Evolutionary conservation across 2,329 filamentous ascomycete species (phyloP).

Genomic region (Plectosphaerella cucumerina): DNA sequence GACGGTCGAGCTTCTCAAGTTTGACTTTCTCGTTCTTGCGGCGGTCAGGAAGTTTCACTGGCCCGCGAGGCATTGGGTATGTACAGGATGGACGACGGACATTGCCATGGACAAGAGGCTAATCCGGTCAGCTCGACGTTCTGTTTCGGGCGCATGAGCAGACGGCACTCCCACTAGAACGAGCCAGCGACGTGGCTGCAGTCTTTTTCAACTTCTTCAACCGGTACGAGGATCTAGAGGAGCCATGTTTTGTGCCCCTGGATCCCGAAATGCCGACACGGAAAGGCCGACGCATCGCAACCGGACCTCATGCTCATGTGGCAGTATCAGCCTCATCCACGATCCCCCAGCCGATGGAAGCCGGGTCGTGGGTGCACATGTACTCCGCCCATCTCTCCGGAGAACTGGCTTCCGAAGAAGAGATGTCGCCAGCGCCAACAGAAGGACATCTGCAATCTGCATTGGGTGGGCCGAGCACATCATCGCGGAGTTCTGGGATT

Average conservation of each 20-base stretch:
- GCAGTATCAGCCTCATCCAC: no score
- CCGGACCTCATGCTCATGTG: background rate
- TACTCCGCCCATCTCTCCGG: background rate
- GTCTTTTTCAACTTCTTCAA: background rate
- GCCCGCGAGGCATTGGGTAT: background rate
- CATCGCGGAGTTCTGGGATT: background rate
- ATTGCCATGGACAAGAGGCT: no score
- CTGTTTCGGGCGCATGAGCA: background rate
- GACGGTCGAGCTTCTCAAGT: background rate
- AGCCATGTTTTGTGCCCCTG: background rate
- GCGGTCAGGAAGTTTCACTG: background rate
- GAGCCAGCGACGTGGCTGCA: background rate
- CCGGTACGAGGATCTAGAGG: background rate
- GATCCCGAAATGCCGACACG: background rate
- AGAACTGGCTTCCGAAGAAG: background rate
- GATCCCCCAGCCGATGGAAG: background rate
- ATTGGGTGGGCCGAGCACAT: no score
- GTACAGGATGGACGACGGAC: background rate
- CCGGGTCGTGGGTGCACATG: background rate
- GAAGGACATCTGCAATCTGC: no score
- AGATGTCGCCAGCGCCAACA: background rate
- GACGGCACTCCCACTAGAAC: background rate
- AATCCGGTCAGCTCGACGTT: no score
- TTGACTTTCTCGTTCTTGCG: background rate
- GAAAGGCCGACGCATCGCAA: background rate